phyloP scores from a whole-genome alignment of 2,329 filamentous ascomycete genomes.

The Aspergillus nomiae region DNA sequence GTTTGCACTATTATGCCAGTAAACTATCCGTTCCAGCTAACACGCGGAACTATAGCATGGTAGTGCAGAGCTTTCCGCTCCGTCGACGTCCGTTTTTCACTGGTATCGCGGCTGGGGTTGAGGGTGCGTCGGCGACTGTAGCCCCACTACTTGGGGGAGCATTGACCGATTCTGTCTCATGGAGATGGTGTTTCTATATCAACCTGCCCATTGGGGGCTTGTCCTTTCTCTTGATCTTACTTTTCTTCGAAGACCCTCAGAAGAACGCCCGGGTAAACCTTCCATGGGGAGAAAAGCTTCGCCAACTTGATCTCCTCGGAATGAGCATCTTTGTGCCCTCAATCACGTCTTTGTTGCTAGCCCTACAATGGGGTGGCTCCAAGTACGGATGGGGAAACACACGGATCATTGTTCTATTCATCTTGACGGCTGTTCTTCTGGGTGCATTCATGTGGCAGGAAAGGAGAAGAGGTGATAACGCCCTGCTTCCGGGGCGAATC shows the following conservation, averaged over 20 bases:
- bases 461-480: slow-evolving; percentile 1
- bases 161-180: slow-evolving; percentile 6
- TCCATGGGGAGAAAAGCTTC: slow-evolving; percentile 29
- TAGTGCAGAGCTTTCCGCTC: slow-evolving; percentile 1
- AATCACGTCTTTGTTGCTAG: slow-evolving; percentile 13
- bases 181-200: slow-evolving; percentile 39
- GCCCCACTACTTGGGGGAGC: slow-evolving; percentile 7
- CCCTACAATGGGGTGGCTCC: slow-evolving; percentile 36
- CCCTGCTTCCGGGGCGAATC: slow-evolving; percentile 7
- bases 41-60: background rate
- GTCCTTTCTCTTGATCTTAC: slow-evolving; percentile 47
- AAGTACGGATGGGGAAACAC: slow-evolving; percentile 43
- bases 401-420: slow-evolving; percentile 46
- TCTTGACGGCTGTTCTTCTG: slow-evolving; percentile 40
- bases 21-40: background rate
- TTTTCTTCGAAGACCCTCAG: slow-evolving; percentile 47
- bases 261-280: slow-evolving; percentile 32
- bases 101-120: background rate
- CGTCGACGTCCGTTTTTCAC: background rate
- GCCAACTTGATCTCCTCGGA: slow-evolving; percentile 36
- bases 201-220: slow-evolving; percentile 43
- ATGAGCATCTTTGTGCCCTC: slow-evolving; percentile 27
- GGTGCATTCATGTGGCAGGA: slow-evolving; percentile 22
- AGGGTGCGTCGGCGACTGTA: background rate
- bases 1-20: background rate